Percentiles rank a stretch among this genome's conserved stretches.
phyloP scores from a whole-genome alignment of 768 basidiomycete genomes.

The Termitomyces sp. region DNA sequence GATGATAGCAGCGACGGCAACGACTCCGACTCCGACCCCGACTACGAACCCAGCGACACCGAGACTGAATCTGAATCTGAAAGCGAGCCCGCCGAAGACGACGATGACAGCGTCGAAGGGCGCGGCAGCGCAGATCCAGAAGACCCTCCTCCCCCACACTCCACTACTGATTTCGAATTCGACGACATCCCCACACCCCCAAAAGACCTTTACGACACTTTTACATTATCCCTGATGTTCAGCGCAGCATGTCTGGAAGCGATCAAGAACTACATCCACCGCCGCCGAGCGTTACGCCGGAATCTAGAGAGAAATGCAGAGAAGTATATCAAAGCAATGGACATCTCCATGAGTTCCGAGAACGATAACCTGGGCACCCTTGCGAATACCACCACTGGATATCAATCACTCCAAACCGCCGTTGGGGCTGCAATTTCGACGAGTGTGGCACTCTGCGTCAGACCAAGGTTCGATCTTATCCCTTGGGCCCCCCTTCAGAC shows the following conservation, averaged over 20 bases:
- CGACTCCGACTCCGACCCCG: not conserved
- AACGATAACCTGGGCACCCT: no score
- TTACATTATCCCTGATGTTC: no score
- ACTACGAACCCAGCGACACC: not conserved
- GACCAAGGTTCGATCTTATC: not conserved
- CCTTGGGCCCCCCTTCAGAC: not conserved
- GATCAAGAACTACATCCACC: not conserved
- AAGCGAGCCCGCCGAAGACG: not conserved
- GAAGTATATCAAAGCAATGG: no score
- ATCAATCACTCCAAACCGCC: no score
- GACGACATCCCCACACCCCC: conserved; percentile 1
- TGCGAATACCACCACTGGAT: no score
- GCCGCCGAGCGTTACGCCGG: no score
- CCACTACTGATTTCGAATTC: conserved; percentile 18
- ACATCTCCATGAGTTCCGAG: no score
- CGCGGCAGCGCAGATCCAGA: not conserved
- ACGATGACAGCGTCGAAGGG: conserved; percentile 35
- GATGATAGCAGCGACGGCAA: not conserved
- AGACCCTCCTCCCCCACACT: not conserved
- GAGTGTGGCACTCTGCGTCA: not conserved
- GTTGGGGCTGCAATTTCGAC: not conserved
- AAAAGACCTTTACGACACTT: conserved; percentile 23
- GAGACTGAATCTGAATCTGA: not conserved
- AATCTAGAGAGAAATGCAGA: no score
- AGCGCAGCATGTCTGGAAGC: not conserved